Conservation (phyloP, 441 rosid genomes). For the Mallotus repandus region DNA sequence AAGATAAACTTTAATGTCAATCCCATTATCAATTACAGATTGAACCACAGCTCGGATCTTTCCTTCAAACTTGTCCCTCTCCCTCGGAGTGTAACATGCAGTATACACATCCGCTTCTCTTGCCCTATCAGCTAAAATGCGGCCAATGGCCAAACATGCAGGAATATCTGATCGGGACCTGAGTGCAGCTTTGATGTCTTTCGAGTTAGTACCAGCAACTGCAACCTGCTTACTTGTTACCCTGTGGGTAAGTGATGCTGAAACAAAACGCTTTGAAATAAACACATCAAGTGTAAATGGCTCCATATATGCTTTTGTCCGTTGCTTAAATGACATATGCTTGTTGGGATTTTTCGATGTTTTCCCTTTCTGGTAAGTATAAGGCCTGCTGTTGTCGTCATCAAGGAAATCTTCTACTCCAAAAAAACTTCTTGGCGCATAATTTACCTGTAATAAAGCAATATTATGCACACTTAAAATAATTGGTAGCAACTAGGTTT, state of each 20-base stretch:
- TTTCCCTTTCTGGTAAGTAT: constrained; percentile 76
- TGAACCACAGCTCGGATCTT: constrained; percentile 92
- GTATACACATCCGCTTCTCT: constrained; percentile 86
- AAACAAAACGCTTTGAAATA: constrained; percentile 86
- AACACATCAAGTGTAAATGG: constrained; percentile 86
- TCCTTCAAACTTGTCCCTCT: constrained; percentile 90
- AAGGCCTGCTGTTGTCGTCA: constrained; percentile 80
- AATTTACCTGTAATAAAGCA: constrained; percentile 36
- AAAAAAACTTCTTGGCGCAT: constrained; percentile 82
- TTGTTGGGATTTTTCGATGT: constrained; percentile 73
- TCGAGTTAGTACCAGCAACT: constrained; percentile 90
- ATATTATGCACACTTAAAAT: not conserved
- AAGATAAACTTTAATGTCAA: constrained; percentile 74
- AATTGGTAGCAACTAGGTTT: not conserved
- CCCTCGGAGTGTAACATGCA: constrained; percentile 77
- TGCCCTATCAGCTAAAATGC: constrained; percentile 71
- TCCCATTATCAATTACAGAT: constrained; percentile 83
- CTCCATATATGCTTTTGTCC: constrained; percentile 82
- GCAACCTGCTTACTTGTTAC: constrained; percentile 87
- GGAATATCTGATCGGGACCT: constrained; percentile 79
- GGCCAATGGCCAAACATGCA: constrained; percentile 74
- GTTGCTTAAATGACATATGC: constrained; percentile 77
- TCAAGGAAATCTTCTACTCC: constrained; percentile 95
- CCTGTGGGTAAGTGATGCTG: constrained; percentile 86
- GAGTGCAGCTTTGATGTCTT: constrained; percentile 77